phyloP scores from a whole-genome alignment of 352 stramenopile genomes.

The Globisporangium cystogenes region DNA sequence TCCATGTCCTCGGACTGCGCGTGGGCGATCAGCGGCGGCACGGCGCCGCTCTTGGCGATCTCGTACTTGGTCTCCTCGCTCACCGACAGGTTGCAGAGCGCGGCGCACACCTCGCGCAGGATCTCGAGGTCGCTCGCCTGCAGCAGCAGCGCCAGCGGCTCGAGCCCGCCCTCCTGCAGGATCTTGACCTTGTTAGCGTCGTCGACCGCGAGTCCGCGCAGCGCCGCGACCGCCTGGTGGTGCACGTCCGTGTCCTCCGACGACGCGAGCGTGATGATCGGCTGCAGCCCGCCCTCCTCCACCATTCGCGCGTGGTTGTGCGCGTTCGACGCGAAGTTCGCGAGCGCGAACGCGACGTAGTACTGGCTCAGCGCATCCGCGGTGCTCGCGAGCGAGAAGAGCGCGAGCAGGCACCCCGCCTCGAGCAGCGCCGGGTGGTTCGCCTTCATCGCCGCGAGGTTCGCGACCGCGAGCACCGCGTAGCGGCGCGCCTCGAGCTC shows the following conservation, averaged over 20 bases:
- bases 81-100: slow-evolving; percentile 93
- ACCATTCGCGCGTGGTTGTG: slow-evolving; percentile 92
- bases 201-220: slow-evolving; percentile 90
- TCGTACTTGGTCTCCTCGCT: slow-evolving; percentile 97
- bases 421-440: slow-evolving; percentile 94
- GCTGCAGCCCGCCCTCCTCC: slow-evolving; percentile 93
- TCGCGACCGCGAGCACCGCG: slow-evolving; percentile 92
- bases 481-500: slow-evolving; percentile 93
- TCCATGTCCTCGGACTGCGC: slow-evolving; percentile 93
- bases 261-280: slow-evolving; percentile 92
- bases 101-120: slow-evolving; percentile 90
- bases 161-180: slow-evolving; percentile 94
- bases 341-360: slow-evolving; percentile 93
- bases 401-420: slow-evolving; percentile 83
- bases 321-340: slow-evolving; percentile 93
- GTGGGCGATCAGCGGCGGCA: slow-evolving; percentile 87
- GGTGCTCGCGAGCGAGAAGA: slow-evolving; percentile 93
- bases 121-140: slow-evolving; percentile 91
- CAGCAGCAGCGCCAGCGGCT: slow-evolving; percentile 90
- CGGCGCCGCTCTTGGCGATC: slow-evolving; percentile 91
- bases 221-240: slow-evolving; percentile 90
- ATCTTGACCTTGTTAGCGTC: slow-evolving; percentile 95
- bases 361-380: slow-evolving; percentile 92
- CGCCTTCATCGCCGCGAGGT: slow-evolving; percentile 92
- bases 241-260: slow-evolving; percentile 92